Evolutionary conservation across 108 stramenopile species (phyloP).

Genomic region (Cyclotella baltica): DNA sequence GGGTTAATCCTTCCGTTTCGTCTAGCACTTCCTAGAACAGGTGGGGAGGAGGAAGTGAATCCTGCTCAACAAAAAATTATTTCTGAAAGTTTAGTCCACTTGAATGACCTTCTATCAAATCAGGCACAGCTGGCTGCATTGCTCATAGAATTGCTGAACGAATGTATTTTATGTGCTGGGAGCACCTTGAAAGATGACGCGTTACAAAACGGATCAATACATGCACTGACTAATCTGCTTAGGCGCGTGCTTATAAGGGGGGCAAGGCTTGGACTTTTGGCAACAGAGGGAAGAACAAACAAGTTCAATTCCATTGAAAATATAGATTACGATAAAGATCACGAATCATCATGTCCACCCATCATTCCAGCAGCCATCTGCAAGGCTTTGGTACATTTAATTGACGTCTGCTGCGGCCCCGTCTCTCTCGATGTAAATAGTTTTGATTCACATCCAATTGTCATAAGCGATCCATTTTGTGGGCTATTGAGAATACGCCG

Average conservation of each 20-base stretch:
- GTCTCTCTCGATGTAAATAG: conserved; percentile 17
- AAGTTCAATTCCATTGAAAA: conserved; percentile 23
- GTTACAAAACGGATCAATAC: conserved; percentile 78
- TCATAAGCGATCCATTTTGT: conserved; percentile 46
- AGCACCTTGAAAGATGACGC: conserved; percentile 76
- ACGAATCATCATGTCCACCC: conserved; percentile 51
- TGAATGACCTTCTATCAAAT: conserved; percentile 67
- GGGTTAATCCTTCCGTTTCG: conserved; percentile 75
- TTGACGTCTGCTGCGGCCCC: conserved; percentile 74
- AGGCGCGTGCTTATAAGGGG: conserved; percentile 77
- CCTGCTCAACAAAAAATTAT: conserved; percentile 59
- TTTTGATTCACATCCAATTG: conserved; percentile 18
- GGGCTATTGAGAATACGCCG: conserved; percentile 59
- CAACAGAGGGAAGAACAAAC: neutral
- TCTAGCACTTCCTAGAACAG: conserved; percentile 71
- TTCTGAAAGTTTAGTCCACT: conserved; percentile 57
- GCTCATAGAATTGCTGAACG: conserved; percentile 62
- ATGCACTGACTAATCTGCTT: conserved; percentile 65
- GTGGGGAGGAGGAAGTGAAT: conserved; percentile 48
- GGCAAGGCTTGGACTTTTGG: conserved; percentile 50
- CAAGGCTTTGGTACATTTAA: conserved; percentile 55
- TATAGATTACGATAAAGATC: conserved; percentile 54
- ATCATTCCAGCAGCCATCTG: conserved; percentile 58
- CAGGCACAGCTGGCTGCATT: conserved; percentile 59
- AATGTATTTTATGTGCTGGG: conserved; percentile 68